Evolutionary conservation across 2,329 filamentous ascomycete species (phyloP).

Genomic region (Dactylellina parvicollis): DNA sequence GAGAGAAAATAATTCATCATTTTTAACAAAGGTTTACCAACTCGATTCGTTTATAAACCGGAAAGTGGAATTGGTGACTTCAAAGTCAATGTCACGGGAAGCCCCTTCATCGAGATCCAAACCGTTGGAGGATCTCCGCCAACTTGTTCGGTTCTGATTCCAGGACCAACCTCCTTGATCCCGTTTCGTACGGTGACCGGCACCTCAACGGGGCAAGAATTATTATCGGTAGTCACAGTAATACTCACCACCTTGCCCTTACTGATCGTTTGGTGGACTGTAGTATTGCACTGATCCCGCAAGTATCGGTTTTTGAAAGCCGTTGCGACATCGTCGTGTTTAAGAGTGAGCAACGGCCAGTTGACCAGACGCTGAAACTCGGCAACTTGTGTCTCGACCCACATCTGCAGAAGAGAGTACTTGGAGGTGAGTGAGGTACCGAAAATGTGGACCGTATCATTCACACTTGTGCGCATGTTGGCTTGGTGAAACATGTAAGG

Average conservation of each 20-base stretch:
- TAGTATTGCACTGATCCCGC: slow-evolving; percentile 67
- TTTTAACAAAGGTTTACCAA: no score
- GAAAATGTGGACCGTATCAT: slow-evolving; percentile 65
- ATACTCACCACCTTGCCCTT: slow-evolving; percentile 58
- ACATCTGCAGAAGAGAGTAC: slow-evolving; percentile 68
- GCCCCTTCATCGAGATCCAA: slow-evolving; percentile 65
- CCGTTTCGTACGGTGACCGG: slow-evolving; percentile 67
- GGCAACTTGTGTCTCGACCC: slow-evolving; percentile 67
- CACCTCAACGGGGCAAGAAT: slow-evolving; percentile 65
- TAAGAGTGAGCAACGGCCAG: slow-evolving; percentile 68
- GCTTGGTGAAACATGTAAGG: slow-evolving; percentile 74
- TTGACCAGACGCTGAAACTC: slow-evolving; percentile 67
- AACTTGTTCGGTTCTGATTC: slow-evolving; percentile 66
- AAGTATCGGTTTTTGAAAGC: slow-evolving; percentile 67
- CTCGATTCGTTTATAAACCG: slow-evolving; percentile 18
- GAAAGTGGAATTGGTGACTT: slow-evolving; percentile 59
- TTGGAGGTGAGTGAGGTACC: slow-evolving; percentile 59
- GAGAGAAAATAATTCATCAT: no score
- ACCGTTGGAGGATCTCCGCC: slow-evolving; percentile 68
- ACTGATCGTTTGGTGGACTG: slow-evolving; percentile 59
- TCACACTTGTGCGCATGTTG: slow-evolving; percentile 66
- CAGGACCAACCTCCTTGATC: slow-evolving; percentile 62
- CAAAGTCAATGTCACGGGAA: slow-evolving; percentile 64
- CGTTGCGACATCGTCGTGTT: slow-evolving; percentile 68
- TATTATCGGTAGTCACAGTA: slow-evolving; percentile 62